Evolutionary conservation across 306 rosid genomes (phyloP), one percentile per base, ranked within the genome.

Genomic region (Prunus dulcis): DNA sequence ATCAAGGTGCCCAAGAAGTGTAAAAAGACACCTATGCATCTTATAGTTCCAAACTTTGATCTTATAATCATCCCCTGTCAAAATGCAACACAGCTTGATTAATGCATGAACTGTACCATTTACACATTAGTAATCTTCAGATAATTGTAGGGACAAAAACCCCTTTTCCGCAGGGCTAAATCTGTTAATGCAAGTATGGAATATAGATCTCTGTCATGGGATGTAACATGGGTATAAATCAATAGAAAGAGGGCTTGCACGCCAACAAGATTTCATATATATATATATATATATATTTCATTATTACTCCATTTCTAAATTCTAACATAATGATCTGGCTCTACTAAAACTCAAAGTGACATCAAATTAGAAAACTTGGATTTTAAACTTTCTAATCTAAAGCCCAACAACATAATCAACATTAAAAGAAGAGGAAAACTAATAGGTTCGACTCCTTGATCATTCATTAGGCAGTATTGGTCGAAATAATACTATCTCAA

Each of bases 21-120:
- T 91, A 85, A 94, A 94, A 75, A 94, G 87, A 81, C 97, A 94
- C 80, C 97, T 85, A 53, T 94, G 98, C 87, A 90, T 82, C 93
- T 94, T 94, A 86, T 94, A 94, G 91, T 94, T 94, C 98, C 98
- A 94, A 65, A 94, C 98, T 77, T 94, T 94, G 82, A 94, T 94
- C 87, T 94, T 94, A 91, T 94, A 94, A 81, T 94, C 98, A 78
- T 94, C 98, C 86, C 98, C 98, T 94, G 93, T 78, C 74, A 60
- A 83, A 69, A 75, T 56, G 69, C 75, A 56, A 74, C 63, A 63
- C 72, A 22, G 38, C 67, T 38, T 65, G 51, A 19, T 72, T 52
- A 56, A 64, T 18, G 22, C 14, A 71, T 15, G 13, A 51, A 62
- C 43, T n/a, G 13, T 14, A 32, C 47, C 3, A 32, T 47, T 28